A percentile compares a stretch with the other conserved stretches of the same genome.
These are phyloP conservation scores for Candida easanensis DNA, from an alignment of 805 yeast genomes.

Conservation along the genomic window DNA sequence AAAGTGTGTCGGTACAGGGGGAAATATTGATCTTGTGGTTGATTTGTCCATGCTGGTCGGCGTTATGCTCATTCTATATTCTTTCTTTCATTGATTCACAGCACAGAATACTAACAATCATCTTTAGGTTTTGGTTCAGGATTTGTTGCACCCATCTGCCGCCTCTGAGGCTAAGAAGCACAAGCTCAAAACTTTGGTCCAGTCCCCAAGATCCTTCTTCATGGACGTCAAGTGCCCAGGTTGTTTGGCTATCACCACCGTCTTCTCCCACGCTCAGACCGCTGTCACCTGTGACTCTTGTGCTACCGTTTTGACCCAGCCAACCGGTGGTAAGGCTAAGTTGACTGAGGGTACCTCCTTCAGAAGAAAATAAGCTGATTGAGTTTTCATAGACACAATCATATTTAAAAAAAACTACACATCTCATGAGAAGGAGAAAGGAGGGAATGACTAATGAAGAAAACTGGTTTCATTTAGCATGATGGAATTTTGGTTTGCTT, in stretches of 20 bases:
- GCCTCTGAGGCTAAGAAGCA: slow-evolving; percentile 95
- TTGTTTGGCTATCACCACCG: slow-evolving; percentile 98
- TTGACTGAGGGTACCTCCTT: slow-evolving; percentile 99
- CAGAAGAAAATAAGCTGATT: slow-evolving; percentile 84
- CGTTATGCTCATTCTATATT: too few relatives aligned
- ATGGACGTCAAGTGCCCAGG: slow-evolving; percentile 99
- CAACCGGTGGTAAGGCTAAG: slow-evolving; percentile 99
- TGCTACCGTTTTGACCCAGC: slow-evolving; percentile 96
- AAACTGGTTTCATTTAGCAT: background rate
- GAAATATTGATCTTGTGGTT: slow-evolving; percentile 14
- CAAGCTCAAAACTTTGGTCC: slow-evolving; percentile 97
- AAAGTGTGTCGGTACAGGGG: slow-evolving; percentile 13
- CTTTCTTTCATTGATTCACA: background rate
- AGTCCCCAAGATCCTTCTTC: slow-evolving; percentile 97
- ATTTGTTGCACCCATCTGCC: slow-evolving; percentile 96
- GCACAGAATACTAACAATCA: slow-evolving; percentile 23
- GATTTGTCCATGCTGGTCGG: too few relatives aligned
- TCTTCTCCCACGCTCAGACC: slow-evolving; percentile 99
- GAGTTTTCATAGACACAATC: background rate
- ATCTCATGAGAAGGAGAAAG: slow-evolving; percentile 1
- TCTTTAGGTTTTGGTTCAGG: slow-evolving; percentile 92
- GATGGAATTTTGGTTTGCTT: background rate
- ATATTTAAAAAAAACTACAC: slow-evolving; percentile 1
- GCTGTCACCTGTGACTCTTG: slow-evolving; percentile 99
- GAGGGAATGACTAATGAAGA: slow-evolving; percentile 1